Percentiles rank a stretch among this genome's conserved stretches.
Evolutionary conservation across 73 alveolate genomes (phyloP).

Genomic region (Uronychia binucleata): DNA sequence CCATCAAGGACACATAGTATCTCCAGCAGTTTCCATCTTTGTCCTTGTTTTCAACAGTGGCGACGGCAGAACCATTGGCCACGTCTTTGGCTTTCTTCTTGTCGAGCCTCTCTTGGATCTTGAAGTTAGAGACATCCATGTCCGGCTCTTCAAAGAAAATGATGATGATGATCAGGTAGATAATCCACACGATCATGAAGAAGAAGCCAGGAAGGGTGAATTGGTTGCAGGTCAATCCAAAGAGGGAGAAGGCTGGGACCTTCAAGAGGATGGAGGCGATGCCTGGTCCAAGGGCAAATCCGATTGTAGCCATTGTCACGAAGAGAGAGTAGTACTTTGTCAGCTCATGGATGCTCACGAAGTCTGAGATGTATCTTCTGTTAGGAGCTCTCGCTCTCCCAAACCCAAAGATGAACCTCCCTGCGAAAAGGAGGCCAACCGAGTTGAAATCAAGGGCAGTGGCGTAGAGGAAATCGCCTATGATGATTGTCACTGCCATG

Average conservation of each 20-base stretch:
- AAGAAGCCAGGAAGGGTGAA: neutral
- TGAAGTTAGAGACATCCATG: neutral
- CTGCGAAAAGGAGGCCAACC: neutral
- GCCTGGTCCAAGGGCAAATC: neutral
- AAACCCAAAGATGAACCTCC: neutral
- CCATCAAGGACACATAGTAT: neutral
- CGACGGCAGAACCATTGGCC: neutral
- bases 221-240: neutral
- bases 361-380: neutral
- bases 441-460: neutral
- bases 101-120: neutral
- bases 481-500: neutral
- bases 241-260: neutral
- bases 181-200: neutral
- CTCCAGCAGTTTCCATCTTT: neutral
- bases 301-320: neutral
- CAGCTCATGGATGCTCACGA: neutral
- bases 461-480: neutral
- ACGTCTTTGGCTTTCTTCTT: neutral
- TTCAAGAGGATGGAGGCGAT: neutral
- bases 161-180: neutral
- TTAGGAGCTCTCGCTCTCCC: constrained; percentile 1
- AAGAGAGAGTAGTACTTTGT: neutral
- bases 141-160: neutral
- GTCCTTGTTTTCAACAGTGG: neutral